Percentiles rank a stretch among this genome's conserved stretches.
phyloP scores from a whole-genome alignment of 1,284 basidiomycete genomes.

The Heterobasidion irregulare region DNA sequence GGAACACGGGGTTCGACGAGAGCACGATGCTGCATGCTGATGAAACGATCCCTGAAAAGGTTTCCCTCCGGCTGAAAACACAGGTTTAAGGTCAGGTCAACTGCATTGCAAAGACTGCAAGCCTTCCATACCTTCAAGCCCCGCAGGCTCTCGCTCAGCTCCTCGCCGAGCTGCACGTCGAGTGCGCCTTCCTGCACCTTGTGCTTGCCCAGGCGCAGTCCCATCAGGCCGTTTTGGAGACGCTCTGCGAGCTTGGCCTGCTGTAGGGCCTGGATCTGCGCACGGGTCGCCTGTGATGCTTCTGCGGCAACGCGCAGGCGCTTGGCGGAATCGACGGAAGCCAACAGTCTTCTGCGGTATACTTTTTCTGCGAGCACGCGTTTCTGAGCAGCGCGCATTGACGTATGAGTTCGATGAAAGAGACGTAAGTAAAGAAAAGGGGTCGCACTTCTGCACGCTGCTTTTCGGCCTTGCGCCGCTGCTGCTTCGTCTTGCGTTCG shows the following conservation, averaged over 20 bases:
- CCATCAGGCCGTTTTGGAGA: slow-evolving; percentile 51
- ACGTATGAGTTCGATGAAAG: not conserved
- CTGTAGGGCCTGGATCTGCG: slow-evolving; percentile 28
- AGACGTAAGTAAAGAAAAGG: not conserved
- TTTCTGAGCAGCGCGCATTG: slow-evolving; percentile 30
- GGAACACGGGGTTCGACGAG: slow-evolving; percentile 69
- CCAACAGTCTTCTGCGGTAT: slow-evolving; percentile 48
- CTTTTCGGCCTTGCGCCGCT: slow-evolving; percentile 55
- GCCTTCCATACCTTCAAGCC: slow-evolving; percentile 67
- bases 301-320: slow-evolving; percentile 37
- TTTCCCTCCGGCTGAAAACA: slow-evolving; percentile 79
- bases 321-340: slow-evolving; percentile 47
- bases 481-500: slow-evolving; percentile 67
- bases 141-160: slow-evolving; percentile 81
- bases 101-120: not conserved
- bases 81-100: not conserved
- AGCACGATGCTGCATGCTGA: slow-evolving; percentile 73
- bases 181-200: slow-evolving; percentile 62
- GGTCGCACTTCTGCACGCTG: slow-evolving; percentile 50
- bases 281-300: slow-evolving; percentile 1
- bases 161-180: slow-evolving; percentile 88
- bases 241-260: slow-evolving; percentile 31
- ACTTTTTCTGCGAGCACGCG: slow-evolving; percentile 50
- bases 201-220: slow-evolving; percentile 70
- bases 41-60: slow-evolving; percentile 84